phyloP scores from a whole-genome alignment of 768 basidiomycete genomes.

The Hysterangium stoloniferum region DNA sequence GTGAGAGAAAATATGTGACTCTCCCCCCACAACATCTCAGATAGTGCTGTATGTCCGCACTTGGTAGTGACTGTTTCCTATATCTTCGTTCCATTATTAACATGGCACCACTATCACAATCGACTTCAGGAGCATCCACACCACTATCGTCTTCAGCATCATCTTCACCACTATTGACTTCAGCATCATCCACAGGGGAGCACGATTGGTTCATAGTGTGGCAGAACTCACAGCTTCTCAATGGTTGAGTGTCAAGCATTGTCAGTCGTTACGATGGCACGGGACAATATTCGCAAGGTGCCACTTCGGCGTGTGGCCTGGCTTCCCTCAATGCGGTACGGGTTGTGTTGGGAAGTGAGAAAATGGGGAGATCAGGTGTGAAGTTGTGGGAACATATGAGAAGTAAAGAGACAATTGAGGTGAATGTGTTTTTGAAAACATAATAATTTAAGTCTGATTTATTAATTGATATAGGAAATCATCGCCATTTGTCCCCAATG shows the following conservation, averaged over 20 bases:
- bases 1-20: too few relatives aligned
- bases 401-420: conserved; percentile 29
- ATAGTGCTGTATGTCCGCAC: too few relatives aligned
- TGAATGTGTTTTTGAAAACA: conserved; percentile 14
- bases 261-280: conserved; percentile 31
- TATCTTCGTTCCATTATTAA: too few relatives aligned
- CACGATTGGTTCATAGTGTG: too few relatives aligned
- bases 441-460: conserved; percentile 9
- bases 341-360: conserved; percentile 34
- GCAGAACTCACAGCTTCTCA: too few relatives aligned
- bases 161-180: too few relatives aligned
- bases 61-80: too few relatives aligned
- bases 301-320: conserved; percentile 53
- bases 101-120: too few relatives aligned
- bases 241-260: neutral
- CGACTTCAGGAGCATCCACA: too few relatives aligned
- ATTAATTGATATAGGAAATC: conserved; percentile 36
- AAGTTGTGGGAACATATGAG: conserved; percentile 29
- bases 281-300: conserved; percentile 44
- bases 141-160: too few relatives aligned
- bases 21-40: too few relatives aligned
- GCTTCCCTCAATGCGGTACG: conserved; percentile 60
- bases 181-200: too few relatives aligned
- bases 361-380: conserved; percentile 22
- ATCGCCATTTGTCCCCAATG: conserved; percentile 49